Conservation (phyloP, 805 yeast species). For the Myxozyma geophila region DNA sequence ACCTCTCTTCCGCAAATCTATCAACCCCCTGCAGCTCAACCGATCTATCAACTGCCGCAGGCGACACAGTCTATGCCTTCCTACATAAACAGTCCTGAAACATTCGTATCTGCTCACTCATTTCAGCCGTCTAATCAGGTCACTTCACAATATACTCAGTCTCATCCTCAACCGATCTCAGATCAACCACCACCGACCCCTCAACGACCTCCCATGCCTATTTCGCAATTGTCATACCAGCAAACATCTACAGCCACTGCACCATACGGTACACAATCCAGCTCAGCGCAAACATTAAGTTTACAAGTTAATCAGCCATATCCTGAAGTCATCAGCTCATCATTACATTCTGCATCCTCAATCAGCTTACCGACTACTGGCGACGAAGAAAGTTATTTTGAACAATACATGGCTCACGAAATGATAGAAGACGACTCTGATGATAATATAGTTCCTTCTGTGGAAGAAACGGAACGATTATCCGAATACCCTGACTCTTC, state of each 20-base stretch:
- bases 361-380: constrained; percentile 3
- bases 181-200: neutral
- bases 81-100: neutral
- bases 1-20: neutral
- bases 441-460: constrained; percentile 17
- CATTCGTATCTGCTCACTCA: neutral
- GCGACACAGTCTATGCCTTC: constrained; percentile 4
- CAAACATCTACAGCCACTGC: neutral
- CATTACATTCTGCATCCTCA: constrained; percentile 10
- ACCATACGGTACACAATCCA: neutral
- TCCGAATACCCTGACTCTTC: constrained; percentile 42
- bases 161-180: neutral
- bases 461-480: constrained; percentile 25
- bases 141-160: neutral
- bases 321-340: neutral
- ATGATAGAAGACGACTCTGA: constrained; percentile 33
- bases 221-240: neutral
- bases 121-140: neutral
- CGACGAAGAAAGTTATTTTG: constrained; percentile 18
- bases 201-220: constrained; percentile 1
- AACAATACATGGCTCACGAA: constrained; percentile 1
- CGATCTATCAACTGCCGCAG: constrained; percentile 1
- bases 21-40: neutral
- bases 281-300: neutral
- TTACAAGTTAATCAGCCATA: neutral